Conservation (phyloP, 2,329 filamentous ascomycete genomes). For the Gyromitra esculenta region DNA sequence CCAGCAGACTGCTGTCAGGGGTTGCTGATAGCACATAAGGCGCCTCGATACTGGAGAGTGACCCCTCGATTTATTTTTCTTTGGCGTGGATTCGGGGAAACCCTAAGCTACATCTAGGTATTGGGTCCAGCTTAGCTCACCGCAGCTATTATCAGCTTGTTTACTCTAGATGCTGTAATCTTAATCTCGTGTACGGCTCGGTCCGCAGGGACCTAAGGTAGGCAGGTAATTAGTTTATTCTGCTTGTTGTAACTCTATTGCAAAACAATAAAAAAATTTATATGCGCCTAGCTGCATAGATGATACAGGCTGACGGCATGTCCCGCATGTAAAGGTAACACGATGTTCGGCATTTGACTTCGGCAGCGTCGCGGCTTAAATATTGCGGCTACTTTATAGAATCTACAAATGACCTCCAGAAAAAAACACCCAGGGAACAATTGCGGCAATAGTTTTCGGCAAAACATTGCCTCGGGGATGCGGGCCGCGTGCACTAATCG, state of each 20-base stretch:
- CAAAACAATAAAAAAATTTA: background rate
- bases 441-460: background rate
- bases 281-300: background rate
- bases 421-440: background rate
- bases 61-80: no score
- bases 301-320: background rate
- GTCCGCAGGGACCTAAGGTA: no score
- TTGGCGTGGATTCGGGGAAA: background rate
- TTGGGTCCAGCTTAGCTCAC: background rate
- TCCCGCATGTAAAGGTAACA: background rate
- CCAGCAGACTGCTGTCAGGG: no score
- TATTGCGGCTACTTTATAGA: background rate
- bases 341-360: slow-evolving; percentile 16
- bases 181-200: no score
- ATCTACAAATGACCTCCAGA: slow-evolving; percentile 7
- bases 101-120: background rate
- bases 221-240: no score
- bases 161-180: no score
- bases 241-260: background rate
- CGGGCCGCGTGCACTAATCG: background rate
- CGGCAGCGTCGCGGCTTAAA: slow-evolving; percentile 19
- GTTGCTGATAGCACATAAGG: no score
- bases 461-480: background rate
- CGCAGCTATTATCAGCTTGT: no score
- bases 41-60: no score